Conservation (phyloP, 495 filamentous ascomycete genomes). For the Podospora tetraspora region DNA sequence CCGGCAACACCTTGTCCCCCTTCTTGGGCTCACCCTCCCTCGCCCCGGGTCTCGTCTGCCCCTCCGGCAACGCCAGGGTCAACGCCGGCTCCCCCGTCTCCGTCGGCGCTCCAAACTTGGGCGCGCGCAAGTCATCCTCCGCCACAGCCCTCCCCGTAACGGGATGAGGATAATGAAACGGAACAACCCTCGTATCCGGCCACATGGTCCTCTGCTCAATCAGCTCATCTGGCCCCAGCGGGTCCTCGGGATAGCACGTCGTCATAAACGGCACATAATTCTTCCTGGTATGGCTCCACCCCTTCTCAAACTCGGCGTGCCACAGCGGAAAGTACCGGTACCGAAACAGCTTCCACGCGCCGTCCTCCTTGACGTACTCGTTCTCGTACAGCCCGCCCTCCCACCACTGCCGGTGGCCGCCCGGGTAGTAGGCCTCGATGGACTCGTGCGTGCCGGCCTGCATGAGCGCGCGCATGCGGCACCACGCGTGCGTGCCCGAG, state of each 20-base stretch:
- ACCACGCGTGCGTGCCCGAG: constrained; percentile 45
- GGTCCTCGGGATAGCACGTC: constrained; percentile 43
- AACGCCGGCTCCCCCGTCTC: constrained; percentile 38
- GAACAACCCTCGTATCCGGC: constrained; percentile 51
- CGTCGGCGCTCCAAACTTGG: constrained; percentile 38
- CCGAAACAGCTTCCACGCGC: constrained; percentile 51
- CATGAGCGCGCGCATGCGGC: constrained; percentile 53
- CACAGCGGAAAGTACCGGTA: constrained; percentile 54
- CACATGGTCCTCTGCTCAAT: constrained; percentile 50
- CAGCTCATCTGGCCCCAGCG: constrained; percentile 48
- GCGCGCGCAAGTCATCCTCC: constrained; percentile 46
- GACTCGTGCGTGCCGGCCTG: constrained; percentile 48
- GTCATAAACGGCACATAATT: constrained; percentile 48
- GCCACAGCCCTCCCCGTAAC: constrained; percentile 43
- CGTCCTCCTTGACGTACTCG: constrained; percentile 54
- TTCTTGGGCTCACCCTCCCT: constrained; percentile 22
- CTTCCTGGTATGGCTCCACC: constrained; percentile 49
- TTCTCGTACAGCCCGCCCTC: constrained; percentile 56
- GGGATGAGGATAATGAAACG: constrained; percentile 53
- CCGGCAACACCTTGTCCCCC: constrained; percentile 37
- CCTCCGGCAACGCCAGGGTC: constrained; percentile 38
- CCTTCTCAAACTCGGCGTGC: constrained; percentile 49
- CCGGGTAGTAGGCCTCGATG: constrained; percentile 43
- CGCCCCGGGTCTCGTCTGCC: constrained; percentile 35
- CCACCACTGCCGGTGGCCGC: constrained; percentile 51